Conservation (phyloP, 2,329 filamentous ascomycete species). For the Curvularia eragrostidis region DNA sequence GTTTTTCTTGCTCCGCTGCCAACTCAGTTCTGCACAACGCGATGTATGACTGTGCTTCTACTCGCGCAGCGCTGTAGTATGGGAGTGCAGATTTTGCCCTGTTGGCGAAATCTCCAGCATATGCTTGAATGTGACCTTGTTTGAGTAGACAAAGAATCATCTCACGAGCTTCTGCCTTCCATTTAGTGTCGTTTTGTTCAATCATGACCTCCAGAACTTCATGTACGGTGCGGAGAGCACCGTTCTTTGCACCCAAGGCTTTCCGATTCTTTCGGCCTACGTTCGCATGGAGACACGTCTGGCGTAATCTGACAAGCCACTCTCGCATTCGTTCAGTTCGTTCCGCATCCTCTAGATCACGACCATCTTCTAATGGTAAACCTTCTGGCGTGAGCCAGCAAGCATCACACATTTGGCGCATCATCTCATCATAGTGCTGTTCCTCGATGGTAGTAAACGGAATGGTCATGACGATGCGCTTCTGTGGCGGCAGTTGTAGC, state of each 20-base stretch:
- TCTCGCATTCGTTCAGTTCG: conserved; percentile 75
- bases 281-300: conserved; percentile 86
- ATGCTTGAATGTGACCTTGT: conserved; percentile 80
- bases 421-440: conserved; percentile 81
- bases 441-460: conserved; percentile 91
- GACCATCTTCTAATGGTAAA: conserved; percentile 65
- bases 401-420: conserved; percentile 74
- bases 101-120: conserved; percentile 63
- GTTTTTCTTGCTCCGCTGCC: conserved; percentile 55
- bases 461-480: conserved; percentile 84
- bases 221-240: conserved; percentile 77
- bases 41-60: conserved; percentile 59
- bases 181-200: conserved; percentile 74
- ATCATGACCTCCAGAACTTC: conserved; percentile 93
- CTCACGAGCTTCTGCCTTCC: conserved; percentile 72
- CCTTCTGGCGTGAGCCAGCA: conserved; percentile 72
- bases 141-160: conserved; percentile 69
- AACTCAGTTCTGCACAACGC: conserved; percentile 70
- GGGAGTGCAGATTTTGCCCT: conserved; percentile 69
- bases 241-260: conserved; percentile 65
- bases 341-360: conserved; percentile 66
- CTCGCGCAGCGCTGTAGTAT: conserved; percentile 67
- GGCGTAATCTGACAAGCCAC: conserved; percentile 79
- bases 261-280: conserved; percentile 72
- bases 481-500: conserved; percentile 79